A percentile compares a stretch with the other conserved stretches of the same genome.
phyloP scores from a whole-genome alignment of 2,329 filamentous ascomycete genomes.

The Aspergillus glaucus region DNA sequence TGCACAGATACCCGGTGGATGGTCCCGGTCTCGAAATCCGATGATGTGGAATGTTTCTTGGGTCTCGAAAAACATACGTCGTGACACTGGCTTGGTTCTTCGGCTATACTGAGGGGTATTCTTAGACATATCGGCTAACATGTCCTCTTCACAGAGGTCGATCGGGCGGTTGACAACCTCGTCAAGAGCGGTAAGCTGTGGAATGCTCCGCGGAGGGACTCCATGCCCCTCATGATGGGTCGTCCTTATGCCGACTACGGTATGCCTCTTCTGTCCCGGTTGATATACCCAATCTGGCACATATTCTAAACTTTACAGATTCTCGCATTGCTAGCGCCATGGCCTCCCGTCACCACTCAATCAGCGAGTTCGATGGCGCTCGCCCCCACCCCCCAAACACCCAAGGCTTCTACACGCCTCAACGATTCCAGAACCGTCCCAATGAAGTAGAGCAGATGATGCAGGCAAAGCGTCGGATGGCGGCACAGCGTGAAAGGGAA shows the following conservation, averaged over 20 bases:
- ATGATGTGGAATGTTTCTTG: too few species aligned
- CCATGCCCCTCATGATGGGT: slow-evolving; percentile 58
- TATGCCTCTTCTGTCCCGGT: slow-evolving; percentile 40
- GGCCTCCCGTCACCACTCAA: slow-evolving; percentile 71
- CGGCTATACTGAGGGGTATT: too few species aligned
- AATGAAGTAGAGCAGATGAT: slow-evolving; percentile 97
- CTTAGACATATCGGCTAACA: too few species aligned
- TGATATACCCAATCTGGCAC: not conserved
- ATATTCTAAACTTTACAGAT: slow-evolving; percentile 45
- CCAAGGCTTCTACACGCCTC: slow-evolving; percentile 89
- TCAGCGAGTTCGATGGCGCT: slow-evolving; percentile 74
- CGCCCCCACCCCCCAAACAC: slow-evolving; percentile 72
- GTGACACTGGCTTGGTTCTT: too few species aligned
- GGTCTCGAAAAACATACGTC: too few species aligned
- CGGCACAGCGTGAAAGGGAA: slow-evolving; percentile 96
- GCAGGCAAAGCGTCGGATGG: slow-evolving; percentile 98
- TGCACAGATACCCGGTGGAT: too few species aligned
- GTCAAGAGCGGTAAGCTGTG: slow-evolving; percentile 96
- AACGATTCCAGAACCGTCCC: slow-evolving; percentile 81
- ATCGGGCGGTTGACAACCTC: slow-evolving; percentile 90
- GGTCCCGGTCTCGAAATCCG: too few species aligned
- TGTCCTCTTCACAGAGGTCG: slow-evolving; percentile 65
- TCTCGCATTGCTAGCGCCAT: slow-evolving; percentile 59
- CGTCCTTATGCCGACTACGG: slow-evolving; percentile 55
- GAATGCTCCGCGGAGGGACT: slow-evolving; percentile 69